Evolutionary conservation across 2,329 filamentous ascomycete genomes (phyloP), one percentile per base, ranked within the genome.

Genomic region (Pezicula radicicola): DNA sequence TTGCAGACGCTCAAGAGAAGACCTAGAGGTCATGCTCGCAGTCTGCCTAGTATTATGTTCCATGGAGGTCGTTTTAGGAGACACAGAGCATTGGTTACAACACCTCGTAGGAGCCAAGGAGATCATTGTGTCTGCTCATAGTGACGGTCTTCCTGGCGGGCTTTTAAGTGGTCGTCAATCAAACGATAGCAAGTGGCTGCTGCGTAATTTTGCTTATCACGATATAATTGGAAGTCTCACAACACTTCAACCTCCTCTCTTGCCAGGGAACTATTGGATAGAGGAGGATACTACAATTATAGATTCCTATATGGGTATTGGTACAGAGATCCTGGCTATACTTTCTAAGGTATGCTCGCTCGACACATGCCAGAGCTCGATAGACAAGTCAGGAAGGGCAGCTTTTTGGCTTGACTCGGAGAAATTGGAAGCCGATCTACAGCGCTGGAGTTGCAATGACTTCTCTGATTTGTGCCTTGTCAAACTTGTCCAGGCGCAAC

Each of bases 181-280:
- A 19, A 27, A 19, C n/a, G 55, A 60, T 41, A 53, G 58, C 18
- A 30, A 52, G 33, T 60, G 58, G 58, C 40, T 60, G 5, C 40
- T 60, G 39, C 52, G 58, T 8, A 59, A 59, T 46, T 60, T 60
- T 50, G 58, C 58, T 15, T 60, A 60, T 45, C 58, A 60, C 46
- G 58, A 60, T 44, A 50, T 60, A n/a, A 46, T 60, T 18, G 44
- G 47, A 30, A 58, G 50, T 25, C 49, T 60, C 21, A 52, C 55
- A 6, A 28, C 51, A 19, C 48, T 45, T 27, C 33, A 52, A 27
- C 43, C 37, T 10, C 58, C 58, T 4, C 42, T 60, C 27, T 48
- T 60, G 6, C 12, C 16, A 6, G 57, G 58, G 10, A 21, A 40
- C 19, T 56, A 58, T 48, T 58, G 54, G 54, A 21, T 56, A 44